Evolutionary conservation across 148 eudicot genomes (phyloP), one percentile per base, ranked within the genome.

Genomic region (Rhododendron ovatum): DNA sequence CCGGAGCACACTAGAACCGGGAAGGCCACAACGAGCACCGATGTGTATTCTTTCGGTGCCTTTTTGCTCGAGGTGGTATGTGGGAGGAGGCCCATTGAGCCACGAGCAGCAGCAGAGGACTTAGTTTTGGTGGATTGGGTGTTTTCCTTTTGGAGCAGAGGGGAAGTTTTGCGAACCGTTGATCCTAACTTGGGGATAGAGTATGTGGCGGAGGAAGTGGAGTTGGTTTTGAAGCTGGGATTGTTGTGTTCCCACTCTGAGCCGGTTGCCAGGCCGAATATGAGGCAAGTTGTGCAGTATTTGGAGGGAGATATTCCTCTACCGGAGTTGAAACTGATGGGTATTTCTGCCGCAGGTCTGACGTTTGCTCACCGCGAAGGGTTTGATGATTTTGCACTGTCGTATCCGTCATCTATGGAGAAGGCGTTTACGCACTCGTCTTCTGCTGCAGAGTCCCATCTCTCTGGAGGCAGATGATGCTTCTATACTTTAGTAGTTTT

Each of bases 31-130:
- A 84, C 89, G 6, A 71, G 86, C 28, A 84, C 90, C 0, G 92
- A 90, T 78, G 90, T 90, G 59, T 90, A 85, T 47, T 89, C 92
- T 18, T 90, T 90, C 51, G 91, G 92, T 47, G 89, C 89, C 0
- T 85, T 90, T 47, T 59, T 86, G 43, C 90, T 90, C 0, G 92
- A 90, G 77, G 90, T 90, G 59, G 88, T 22, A 0, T 87, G 92
- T 82, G 92, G 92, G 15, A 53, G 88, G 30, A 83, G 90, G 85
- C 92, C 92, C 3, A 80, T 90, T 1, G 90, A 90, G 63, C 83
- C 83, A 6, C 50, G 51, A 75, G 88, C 84, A 1, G 47, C 48
- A 2, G 0, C 17, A 0, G 89, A 89, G 22, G 57, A 78, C 78
- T 9, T 78, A 22, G 17, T 85, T 35, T 41, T 78, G 57, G 86